phyloP scores from a whole-genome alignment of 2,329 filamentous ascomycete genomes.

The Waltergamsia citrina region DNA sequence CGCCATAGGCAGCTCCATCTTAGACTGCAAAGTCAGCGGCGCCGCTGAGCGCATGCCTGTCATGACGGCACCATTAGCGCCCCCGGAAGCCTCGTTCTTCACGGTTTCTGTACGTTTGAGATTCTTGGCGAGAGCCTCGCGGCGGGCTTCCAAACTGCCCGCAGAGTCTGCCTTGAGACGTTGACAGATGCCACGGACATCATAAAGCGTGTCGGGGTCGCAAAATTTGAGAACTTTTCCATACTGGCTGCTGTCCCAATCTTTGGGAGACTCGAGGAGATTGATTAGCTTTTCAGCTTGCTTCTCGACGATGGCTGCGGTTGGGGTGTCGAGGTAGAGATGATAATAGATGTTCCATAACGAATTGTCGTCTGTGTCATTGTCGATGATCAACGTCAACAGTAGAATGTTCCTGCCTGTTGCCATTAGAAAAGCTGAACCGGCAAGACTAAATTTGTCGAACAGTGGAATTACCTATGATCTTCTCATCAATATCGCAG shows the following conservation, averaged over 20 bases:
- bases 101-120: slow-evolving; percentile 10
- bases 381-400: slow-evolving; percentile 39
- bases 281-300: slow-evolving; percentile 34
- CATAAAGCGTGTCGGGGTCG: slow-evolving; percentile 32
- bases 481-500: slow-evolving; percentile 39
- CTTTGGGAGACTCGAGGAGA: slow-evolving; percentile 23
- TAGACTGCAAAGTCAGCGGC: slow-evolving; percentile 19
- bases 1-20: slow-evolving; percentile 10
- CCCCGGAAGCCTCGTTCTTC: slow-evolving; percentile 6
- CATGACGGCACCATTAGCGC: slow-evolving; percentile 10
- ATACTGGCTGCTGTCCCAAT: slow-evolving; percentile 36
- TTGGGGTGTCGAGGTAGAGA: slow-evolving; percentile 29
- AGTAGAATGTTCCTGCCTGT: slow-evolving; percentile 46
- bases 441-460: too few species aligned
- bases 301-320: slow-evolving; percentile 22
- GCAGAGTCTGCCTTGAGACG: slow-evolving; percentile 10
- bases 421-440: too few species aligned
- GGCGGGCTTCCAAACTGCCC: slow-evolving; percentile 2
- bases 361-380: slow-evolving; percentile 13
- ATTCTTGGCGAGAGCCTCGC: slow-evolving; percentile 8
- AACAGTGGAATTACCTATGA: slow-evolving; percentile 32
- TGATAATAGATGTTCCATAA: slow-evolving; percentile 50
- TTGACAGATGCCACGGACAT: slow-evolving; percentile 28
- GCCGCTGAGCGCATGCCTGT: slow-evolving; percentile 26
- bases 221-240: slow-evolving; percentile 35